Evolutionary conservation across 371 early-diverging fungal genomes (phyloP), one percentile per base, ranked within the genome.

Genomic region (Polyrhizophydium stewartii): DNA sequence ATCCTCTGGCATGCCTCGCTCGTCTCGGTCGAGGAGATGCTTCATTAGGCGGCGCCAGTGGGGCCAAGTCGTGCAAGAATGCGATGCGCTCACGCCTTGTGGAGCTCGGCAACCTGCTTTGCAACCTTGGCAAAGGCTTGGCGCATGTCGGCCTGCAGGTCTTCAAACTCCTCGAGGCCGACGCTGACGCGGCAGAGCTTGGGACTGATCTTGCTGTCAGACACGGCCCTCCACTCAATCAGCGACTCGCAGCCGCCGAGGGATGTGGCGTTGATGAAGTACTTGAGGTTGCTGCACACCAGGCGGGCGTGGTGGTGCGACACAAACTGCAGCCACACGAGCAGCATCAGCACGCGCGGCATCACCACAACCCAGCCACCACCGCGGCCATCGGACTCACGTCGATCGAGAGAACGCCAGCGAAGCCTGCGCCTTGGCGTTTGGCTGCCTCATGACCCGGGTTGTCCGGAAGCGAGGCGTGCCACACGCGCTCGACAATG

Each of bases 171-270:
- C 71, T 89, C 90, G 41, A 89, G 63, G 2, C 90, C 90, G 16
- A 89, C 71, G 47, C 81, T 80, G 21, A 89, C 64, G 6, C 90
- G 74, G 33, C 86, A 66, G 35, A 87, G 56, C 24, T 68, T 63
- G 1, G 79, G 81, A 24, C 69, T 65, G 10, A 81, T 68, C n/a
- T 67, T 67, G 17, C 61, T 35, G 46, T 85, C 87, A 13, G 69
- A 55, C 3, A 66, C 72, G 24, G 70, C 67, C 32, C 87, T 68
- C 85, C 85, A 83, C 47, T 87, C 86, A 40, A 76, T 75, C 58
- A 85, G 65, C 19, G 81, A 74, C 66, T 86, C 85, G n/a, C 78
- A 77, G 16, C 86, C 85, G 61, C 90, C 90, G 19, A 90, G 69
- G 6, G 81, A 79, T 10, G 86, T 86, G 16, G 90, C 87, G 52